A percentile compares a stretch with the other conserved stretches of the same genome.
phyloP scores from a whole-genome alignment of 202 grass and related monocot genomes.

The Schoenoplectus tabernaemontani region DNA sequence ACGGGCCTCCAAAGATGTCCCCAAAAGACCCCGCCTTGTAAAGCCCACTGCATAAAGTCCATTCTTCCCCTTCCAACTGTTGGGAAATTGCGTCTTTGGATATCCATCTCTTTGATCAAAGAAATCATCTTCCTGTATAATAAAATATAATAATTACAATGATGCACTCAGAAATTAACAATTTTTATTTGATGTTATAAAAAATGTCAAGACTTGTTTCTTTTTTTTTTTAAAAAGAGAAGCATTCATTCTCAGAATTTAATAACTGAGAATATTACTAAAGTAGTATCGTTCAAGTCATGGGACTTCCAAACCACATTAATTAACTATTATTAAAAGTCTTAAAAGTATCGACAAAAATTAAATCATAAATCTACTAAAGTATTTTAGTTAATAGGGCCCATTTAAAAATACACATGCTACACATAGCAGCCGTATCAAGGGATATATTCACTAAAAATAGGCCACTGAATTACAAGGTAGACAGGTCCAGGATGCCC shows the following conservation, averaged over 20 bases:
- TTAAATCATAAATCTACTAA: neutral
- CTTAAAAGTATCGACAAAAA: too few relatives aligned
- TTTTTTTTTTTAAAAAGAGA: neutral
- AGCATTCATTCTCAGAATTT: too few relatives aligned
- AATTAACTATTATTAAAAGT: neutral
- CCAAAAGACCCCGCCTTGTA: slow-evolving; percentile 30
- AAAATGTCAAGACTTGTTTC: too few relatives aligned
- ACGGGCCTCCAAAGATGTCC: slow-evolving; percentile 37
- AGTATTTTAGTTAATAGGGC: neutral
- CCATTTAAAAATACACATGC: neutral
- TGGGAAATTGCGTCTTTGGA: slow-evolving; percentile 27
- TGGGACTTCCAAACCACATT: neutral
- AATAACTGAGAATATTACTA: neutral
- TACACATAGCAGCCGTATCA: neutral
- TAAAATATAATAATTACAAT: neutral
- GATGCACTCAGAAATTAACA: neutral
- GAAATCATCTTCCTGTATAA: slow-evolving; percentile 29
- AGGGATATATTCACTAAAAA: neutral
- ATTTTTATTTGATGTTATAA: neutral
- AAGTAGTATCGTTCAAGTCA: neutral
- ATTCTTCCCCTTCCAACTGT: slow-evolving; percentile 40
- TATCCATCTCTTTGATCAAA: slow-evolving; percentile 35
- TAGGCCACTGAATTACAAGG: neutral
- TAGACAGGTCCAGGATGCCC: neutral
- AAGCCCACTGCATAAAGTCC: slow-evolving; percentile 44